These are phyloP conservation scores for Pueraria montana DNA, from an alignment of 306 rosid genomes.

Conservation along the genomic window DNA sequence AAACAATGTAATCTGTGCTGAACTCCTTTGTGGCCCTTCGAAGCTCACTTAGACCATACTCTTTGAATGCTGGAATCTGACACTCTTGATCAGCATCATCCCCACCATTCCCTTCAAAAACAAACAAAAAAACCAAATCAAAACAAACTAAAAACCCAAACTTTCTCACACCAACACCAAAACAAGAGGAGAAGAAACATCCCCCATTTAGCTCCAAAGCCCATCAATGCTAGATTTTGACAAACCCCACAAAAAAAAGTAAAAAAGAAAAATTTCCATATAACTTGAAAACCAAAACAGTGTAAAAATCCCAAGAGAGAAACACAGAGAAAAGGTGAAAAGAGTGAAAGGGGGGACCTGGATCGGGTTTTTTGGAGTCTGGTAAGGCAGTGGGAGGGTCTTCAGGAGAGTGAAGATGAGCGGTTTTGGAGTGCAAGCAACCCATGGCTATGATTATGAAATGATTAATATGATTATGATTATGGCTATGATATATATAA, in stretches of 20 bases:
- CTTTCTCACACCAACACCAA: slow-evolving; percentile 13
- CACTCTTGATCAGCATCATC: slow-evolving; percentile 59
- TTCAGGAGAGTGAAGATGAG: slow-evolving; percentile 73
- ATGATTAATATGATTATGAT: not conserved
- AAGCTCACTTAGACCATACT: slow-evolving; percentile 67
- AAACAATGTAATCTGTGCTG: slow-evolving; percentile 68
- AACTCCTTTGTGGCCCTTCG: slow-evolving; percentile 80
- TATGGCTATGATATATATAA: not conserved
- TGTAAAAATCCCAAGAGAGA: not conserved
- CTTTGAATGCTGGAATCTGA: slow-evolving; percentile 70
- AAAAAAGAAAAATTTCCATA: not conserved
- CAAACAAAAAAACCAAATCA: not conserved
- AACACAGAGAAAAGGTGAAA: not conserved
- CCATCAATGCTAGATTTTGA: not conserved
- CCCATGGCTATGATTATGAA: slow-evolving; percentile 56
- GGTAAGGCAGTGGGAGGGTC: slow-evolving; percentile 68
- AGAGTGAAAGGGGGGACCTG: slow-evolving; percentile 55
- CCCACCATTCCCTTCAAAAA: slow-evolving; percentile 54
- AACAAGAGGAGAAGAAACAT: not conserved
- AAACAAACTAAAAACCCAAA: slow-evolving; percentile 30
- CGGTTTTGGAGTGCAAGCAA: slow-evolving; percentile 76
- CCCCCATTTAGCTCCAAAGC: slow-evolving; percentile 24
- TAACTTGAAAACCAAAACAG: not conserved
- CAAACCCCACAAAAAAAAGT: not conserved
- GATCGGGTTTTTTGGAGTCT: slow-evolving; percentile 65